Evolutionary conservation across 345 rosid species (phyloP).

Genomic region (Diplotaxis tenuifolia): DNA sequence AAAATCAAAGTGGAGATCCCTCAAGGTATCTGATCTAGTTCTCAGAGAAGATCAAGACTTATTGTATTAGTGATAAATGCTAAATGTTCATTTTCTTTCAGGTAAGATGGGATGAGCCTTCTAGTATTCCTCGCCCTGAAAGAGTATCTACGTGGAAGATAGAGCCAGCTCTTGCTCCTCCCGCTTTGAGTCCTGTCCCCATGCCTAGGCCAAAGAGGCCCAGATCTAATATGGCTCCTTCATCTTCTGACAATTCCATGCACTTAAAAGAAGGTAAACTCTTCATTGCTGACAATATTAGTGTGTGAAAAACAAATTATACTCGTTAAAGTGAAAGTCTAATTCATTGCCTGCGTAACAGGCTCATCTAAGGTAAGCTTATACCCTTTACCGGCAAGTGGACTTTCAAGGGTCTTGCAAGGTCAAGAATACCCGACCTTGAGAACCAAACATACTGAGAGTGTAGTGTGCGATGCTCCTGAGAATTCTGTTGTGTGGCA

Average conservation of each 20-base stretch:
- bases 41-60: background rate
- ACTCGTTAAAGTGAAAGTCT: slow-evolving; percentile 1
- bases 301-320: background rate
- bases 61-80: background rate
- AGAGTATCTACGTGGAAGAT: slow-evolving; percentile 89
- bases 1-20: slow-evolving; percentile 78
- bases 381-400: slow-evolving; percentile 57
- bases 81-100: slow-evolving; percentile 29
- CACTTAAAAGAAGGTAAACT: slow-evolving; percentile 62
- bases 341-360: slow-evolving; percentile 11
- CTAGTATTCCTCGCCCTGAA: slow-evolving; percentile 69
- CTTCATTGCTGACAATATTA: background rate
- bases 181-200: slow-evolving; percentile 63
- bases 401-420: slow-evolving; percentile 73
- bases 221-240: slow-evolving; percentile 46
- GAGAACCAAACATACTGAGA: slow-evolving; percentile 55
- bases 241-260: slow-evolving; percentile 58
- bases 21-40: slow-evolving; percentile 54
- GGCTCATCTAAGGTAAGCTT: slow-evolving; percentile 44
- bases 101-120: slow-evolving; percentile 91
- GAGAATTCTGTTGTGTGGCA: slow-evolving; percentile 59
- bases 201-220: slow-evolving; percentile 61
- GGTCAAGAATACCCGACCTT: slow-evolving; percentile 74
- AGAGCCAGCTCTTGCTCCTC: slow-evolving; percentile 80
- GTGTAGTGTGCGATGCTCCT: slow-evolving; percentile 48